phyloP scores from a whole-genome alignment of 495 filamentous ascomycete species.

The Aspergillus cavernicola region DNA sequence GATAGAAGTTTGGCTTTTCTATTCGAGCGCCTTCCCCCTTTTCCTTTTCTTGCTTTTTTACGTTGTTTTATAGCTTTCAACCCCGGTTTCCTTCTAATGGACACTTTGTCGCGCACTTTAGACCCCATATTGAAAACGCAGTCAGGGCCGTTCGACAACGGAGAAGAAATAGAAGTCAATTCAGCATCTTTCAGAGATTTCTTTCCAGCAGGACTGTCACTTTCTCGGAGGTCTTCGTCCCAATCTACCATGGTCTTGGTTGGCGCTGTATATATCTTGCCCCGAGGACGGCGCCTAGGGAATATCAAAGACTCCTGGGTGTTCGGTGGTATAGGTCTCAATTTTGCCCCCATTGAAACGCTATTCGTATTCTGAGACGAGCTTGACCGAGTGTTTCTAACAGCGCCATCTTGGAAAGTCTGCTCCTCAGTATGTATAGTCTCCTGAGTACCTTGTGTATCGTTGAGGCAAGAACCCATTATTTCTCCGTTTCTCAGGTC shows the following conservation, averaged over 20 bases:
- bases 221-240: slow-evolving; percentile 35
- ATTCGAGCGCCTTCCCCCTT: neutral
- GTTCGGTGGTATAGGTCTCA: slow-evolving; percentile 1
- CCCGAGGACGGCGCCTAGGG: neutral
- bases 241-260: slow-evolving; percentile 27
- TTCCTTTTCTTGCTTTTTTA: neutral
- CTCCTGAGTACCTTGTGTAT: neutral
- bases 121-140: neutral
- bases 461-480: neutral
- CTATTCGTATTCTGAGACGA: neutral
- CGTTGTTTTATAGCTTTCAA: neutral
- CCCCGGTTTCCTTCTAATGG: slow-evolving; percentile 6
- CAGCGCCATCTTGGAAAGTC: neutral
- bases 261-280: slow-evolving; percentile 11
- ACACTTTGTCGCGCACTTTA: neutral
- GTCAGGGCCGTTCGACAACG: slow-evolving; percentile 8
- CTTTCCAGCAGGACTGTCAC: slow-evolving; percentile 17
- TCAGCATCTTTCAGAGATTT: neutral
- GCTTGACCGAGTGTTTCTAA: neutral
- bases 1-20: neutral
- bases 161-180: slow-evolving; percentile 18
- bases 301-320: slow-evolving; percentile 20
- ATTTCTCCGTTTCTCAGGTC: neutral
- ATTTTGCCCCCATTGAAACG: neutral
- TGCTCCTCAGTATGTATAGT: neutral